These are phyloP conservation scores for Cardamine resedifolia DNA, from an alignment of 345 rosid species.

Conservation along the genomic window DNA sequence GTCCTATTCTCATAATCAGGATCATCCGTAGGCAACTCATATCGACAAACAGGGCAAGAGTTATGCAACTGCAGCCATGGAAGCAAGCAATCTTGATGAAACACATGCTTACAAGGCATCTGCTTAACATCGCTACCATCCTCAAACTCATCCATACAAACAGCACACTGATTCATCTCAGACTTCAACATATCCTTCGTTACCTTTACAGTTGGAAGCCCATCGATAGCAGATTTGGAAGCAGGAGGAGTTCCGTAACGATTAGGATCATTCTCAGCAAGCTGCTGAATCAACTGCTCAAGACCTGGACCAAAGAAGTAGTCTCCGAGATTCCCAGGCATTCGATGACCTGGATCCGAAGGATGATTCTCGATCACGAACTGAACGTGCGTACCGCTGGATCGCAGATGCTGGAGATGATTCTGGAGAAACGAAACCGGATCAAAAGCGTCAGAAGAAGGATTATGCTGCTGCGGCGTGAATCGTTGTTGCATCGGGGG, in stretches of 20 bases:
- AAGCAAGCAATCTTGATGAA: slow-evolving; percentile 62
- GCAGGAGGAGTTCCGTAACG: slow-evolving; percentile 83
- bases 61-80: slow-evolving; percentile 78
- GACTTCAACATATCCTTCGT: slow-evolving; percentile 43
- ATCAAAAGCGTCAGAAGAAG: slow-evolving; percentile 41
- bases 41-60: slow-evolving; percentile 75
- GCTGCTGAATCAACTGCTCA: slow-evolving; percentile 77
- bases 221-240: slow-evolving; percentile 56
- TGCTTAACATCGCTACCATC: slow-evolving; percentile 51
- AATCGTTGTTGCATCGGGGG: slow-evolving; percentile 23
- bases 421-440: slow-evolving; percentile 56
- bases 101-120: slow-evolving; percentile 75
- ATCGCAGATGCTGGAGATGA: slow-evolving; percentile 52
- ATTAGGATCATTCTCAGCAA: slow-evolving; percentile 73
- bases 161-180: slow-evolving; percentile 68
- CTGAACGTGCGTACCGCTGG: slow-evolving; percentile 64
- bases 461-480: neutral
- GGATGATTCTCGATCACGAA: slow-evolving; percentile 60
- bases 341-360: slow-evolving; percentile 35
- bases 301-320: slow-evolving; percentile 78
- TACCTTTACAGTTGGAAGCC: slow-evolving; percentile 53
- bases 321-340: slow-evolving; percentile 52
- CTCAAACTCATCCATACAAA: slow-evolving; percentile 71
- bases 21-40: slow-evolving; percentile 74
- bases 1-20: slow-evolving; percentile 58